phyloP scores from a whole-genome alignment of 306 rosid species.

The Vicia sativa region DNA sequence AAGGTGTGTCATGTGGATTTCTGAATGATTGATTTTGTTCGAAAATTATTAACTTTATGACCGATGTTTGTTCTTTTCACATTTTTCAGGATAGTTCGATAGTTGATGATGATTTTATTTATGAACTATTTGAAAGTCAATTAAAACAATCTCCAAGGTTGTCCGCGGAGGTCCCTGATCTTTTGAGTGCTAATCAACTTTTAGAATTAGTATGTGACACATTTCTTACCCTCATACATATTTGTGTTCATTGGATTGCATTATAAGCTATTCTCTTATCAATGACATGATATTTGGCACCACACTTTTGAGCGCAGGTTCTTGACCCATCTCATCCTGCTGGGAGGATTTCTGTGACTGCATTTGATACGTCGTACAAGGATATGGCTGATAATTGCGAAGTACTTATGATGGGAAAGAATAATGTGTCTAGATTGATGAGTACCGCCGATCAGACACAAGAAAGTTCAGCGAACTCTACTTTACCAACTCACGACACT shows the following conservation, averaged over 20 bases:
- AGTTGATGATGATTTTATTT: conserved; percentile 59
- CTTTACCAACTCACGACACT: conserved; percentile 39
- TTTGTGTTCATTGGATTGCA: conserved; percentile 34
- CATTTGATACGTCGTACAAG: conserved; percentile 64
- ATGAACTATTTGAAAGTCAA: conserved; percentile 63
- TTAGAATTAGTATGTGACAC: conserved; percentile 80
- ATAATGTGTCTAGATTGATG: conserved; percentile 77
- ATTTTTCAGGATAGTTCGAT: conserved; percentile 56
- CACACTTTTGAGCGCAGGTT: conserved; percentile 50
- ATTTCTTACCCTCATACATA: conserved; percentile 32
- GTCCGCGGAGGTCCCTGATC: conserved; percentile 48
- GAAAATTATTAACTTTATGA: conserved; percentile 42
- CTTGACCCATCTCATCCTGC: conserved; percentile 68
- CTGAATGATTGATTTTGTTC: conserved; percentile 26
- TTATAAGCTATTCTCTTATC: conserved; percentile 29
- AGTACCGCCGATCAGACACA: conserved; percentile 47
- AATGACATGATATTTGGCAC: conserved; percentile 19
- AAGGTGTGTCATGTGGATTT: conserved; percentile 48
- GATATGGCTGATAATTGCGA: conserved; percentile 89
- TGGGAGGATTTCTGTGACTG: conserved; percentile 59
- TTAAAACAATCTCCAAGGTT: conserved; percentile 43
- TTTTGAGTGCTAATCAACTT: conserved; percentile 80
- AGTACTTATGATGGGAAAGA: conserved; percentile 71
- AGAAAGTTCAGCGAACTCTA: conserved; percentile 38
- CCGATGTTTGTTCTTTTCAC: conserved; percentile 27